Base-by-base conservation (phyloP, 164 flowering plant species). In the Aristolochia contorta region DNA sequence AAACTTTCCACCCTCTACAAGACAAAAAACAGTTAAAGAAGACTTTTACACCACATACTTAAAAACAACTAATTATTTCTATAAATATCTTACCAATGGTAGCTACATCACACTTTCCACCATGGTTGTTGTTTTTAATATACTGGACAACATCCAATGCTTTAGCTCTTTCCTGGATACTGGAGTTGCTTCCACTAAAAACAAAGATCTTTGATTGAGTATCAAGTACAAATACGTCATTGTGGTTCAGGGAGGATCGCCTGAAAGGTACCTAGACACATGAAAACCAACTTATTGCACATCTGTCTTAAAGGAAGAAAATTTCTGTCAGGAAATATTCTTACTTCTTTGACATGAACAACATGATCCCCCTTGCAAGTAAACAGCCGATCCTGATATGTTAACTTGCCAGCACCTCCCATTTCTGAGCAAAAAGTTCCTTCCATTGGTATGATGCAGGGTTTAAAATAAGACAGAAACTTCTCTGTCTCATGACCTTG, bases 101-200 rank as follows among this genome's bases (percentile, higher is more conserved):
- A 71, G 96, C 99, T 61, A 94, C 62, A 32, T 94, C 99, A 74
- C 97, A 94, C 71, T 91, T 94, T 56, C 97, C 97, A 77, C 91
- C 89, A 79, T 94, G 99, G 71, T 82, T 80, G 21, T 91, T 85
- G 71, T 94, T 96, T 74, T 94, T 94, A 54, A 94, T 81, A 73
- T 86, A 86, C 71, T 91, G 99, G 13, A 91, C 95, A 64, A 94
- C 99, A 75, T 94, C 99, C 32, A 94, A 73, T 19, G 99, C 99
- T 75, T 94, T 94, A 52, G 99, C 99, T 63, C 99, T 87, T 74
- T 94, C 99, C 86, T 94, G 99, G 74, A 91, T 91, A 54, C 80
- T 83, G 50, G 97, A 94, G 58, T 94, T 94, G 27, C 91, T 85
- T 32, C 99, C 99, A 78, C 87, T 94, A 65, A 94, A 94, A 72